These are phyloP conservation scores for Trypanosoma vivax DNA, from an alignment of 208 protist species.

Conservation along the genomic window DNA sequence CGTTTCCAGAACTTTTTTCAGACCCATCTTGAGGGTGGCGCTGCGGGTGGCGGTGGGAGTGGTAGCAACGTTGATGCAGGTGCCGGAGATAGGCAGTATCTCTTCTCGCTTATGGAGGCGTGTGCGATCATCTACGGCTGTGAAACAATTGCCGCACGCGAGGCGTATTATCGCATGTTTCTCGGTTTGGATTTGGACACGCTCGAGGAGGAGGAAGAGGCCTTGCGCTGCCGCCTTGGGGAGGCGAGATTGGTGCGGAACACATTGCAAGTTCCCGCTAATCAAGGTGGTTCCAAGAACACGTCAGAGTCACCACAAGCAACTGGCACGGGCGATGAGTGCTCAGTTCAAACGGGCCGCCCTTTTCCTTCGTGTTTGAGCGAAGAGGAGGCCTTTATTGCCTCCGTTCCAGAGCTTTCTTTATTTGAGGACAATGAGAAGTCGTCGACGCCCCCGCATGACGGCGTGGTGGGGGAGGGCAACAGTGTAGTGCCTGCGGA, in stretches of 20 bases:
- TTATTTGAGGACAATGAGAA: conserved; percentile 8
- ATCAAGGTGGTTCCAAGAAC: not conserved
- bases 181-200: conserved; percentile 60
- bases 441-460: not conserved
- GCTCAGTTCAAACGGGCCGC: too few relatives aligned
- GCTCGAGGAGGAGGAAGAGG: conserved; percentile 44
- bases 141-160: conserved; percentile 41
- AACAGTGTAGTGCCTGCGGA: conserved; percentile 1
- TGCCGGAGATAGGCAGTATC: conserved; percentile 35
- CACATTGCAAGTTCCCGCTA: conserved; percentile 7
- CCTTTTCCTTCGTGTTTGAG: not conserved
- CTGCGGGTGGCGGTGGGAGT: not conserved
- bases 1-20: conserved; percentile 79
- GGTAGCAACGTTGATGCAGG: not conserved
- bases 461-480: not conserved
- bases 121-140: conserved; percentile 82
- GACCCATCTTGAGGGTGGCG: conserved; percentile 15
- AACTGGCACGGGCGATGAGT: too few relatives aligned
- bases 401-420: conserved; percentile 15
- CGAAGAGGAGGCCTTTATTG: conserved; percentile 16
- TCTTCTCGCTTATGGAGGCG: conserved; percentile 86
- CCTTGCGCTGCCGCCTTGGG: conserved; percentile 27
- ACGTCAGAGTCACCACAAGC: not conserved
- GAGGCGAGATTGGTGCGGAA: conserved; percentile 29
- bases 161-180: conserved; percentile 67